phyloP scores from a whole-genome alignment of 495 filamentous ascomycete species.

The Penicillium antarcticum region DNA sequence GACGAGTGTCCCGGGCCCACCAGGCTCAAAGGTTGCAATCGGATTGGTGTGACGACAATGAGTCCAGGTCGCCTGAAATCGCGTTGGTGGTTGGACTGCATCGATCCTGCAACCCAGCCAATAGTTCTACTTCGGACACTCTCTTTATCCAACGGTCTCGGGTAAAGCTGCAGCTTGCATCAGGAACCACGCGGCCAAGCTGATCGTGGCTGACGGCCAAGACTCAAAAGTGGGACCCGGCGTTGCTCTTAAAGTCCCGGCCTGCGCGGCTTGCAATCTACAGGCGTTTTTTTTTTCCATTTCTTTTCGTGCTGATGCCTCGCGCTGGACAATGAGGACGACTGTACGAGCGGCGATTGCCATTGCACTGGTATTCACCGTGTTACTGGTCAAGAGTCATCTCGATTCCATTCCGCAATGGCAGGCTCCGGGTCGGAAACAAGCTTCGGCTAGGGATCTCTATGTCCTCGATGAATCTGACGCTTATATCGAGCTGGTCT shows the following conservation, averaged over 20 bases:
- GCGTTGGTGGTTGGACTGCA: no score
- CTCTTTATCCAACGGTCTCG: no score
- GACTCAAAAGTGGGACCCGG: not conserved
- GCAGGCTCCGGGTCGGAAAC: not conserved
- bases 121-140: no score
- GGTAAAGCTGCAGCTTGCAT: not conserved
- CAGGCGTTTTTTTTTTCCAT: not conserved
- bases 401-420: constrained; percentile 17
- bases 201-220: constrained; percentile 2
- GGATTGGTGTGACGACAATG: not conserved
- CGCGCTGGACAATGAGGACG: constrained; percentile 13
- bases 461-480: constrained; percentile 8
- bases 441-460: not conserved
- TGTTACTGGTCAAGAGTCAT: constrained; percentile 22
- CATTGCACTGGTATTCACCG: constrained; percentile 8
- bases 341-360: constrained; percentile 13
- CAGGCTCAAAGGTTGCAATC: constrained; percentile 3
- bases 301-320: no score
- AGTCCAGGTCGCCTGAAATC: not conserved
- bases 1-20: constrained; percentile 4
- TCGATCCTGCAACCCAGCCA: no score
- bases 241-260: not conserved
- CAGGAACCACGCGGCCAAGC: constrained; percentile 2
- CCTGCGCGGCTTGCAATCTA: not conserved
- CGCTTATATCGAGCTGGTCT: constrained; percentile 29